Conservation (phyloP, 2,329 filamentous ascomycete genomes). For the Trematosphaeria pertusa region DNA sequence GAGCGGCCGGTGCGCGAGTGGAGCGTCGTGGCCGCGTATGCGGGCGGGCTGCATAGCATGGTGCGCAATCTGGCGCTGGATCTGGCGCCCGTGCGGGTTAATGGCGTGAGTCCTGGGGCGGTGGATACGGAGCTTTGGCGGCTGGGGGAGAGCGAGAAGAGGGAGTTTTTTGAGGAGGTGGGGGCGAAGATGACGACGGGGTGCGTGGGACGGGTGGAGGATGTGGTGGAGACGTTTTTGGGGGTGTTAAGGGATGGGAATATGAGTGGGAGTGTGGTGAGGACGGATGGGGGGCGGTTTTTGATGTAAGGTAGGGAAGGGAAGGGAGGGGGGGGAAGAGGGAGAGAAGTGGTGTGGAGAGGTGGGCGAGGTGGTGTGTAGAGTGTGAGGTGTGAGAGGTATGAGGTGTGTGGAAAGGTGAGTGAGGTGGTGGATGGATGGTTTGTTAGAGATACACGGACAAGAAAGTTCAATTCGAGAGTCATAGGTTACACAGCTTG, state of each 20-base stretch:
- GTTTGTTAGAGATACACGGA: too few relatives aligned
- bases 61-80: constrained; percentile 66
- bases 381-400: too few relatives aligned
- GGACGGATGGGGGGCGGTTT: constrained; percentile 50
- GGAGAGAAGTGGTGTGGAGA: neutral
- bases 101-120: constrained; percentile 65
- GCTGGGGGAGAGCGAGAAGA: constrained; percentile 35
- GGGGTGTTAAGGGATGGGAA: constrained; percentile 57
- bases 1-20: constrained; percentile 61
- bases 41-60: constrained; percentile 61
- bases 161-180: constrained; percentile 25
- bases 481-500: too few relatives aligned
- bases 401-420: too few relatives aligned
- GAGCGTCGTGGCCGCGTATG: constrained; percentile 57
- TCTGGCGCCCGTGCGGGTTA: constrained; percentile 68
- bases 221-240: constrained; percentile 55
- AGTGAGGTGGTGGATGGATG: too few relatives aligned
- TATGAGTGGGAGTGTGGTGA: constrained; percentile 53
- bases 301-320: constrained; percentile 20
- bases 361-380: neutral
- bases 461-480: too few relatives aligned
- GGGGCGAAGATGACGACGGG: constrained; percentile 35
- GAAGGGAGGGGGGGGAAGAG: neutral
- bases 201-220: constrained; percentile 33
- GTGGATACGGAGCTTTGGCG: constrained; percentile 55